These are phyloP conservation scores for Linnemannia hyalina DNA, from an alignment of 192 early-diverging fungal species.

Conservation along the genomic window DNA sequence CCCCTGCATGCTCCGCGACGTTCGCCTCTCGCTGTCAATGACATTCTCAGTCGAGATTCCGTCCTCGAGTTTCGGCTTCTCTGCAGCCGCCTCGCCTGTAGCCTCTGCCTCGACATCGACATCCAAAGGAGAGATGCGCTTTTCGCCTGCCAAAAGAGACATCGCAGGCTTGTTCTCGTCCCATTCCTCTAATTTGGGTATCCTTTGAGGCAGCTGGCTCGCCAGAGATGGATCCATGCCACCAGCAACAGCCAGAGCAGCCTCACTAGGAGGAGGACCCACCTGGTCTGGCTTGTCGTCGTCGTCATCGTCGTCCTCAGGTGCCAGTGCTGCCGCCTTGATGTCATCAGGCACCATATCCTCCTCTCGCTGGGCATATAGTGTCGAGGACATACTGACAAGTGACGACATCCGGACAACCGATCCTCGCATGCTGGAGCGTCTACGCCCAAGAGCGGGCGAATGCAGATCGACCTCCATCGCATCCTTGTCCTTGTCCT, in stretches of 20 bases:
- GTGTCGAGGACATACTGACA: slow-evolving; percentile 53
- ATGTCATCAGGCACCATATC: slow-evolving; percentile 32
- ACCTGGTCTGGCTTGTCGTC: slow-evolving; percentile 38
- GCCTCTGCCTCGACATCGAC: not conserved
- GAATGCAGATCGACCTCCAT: slow-evolving; percentile 55
- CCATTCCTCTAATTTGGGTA: slow-evolving; percentile 16
- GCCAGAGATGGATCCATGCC: slow-evolving; percentile 51
- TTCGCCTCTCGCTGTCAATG: slow-evolving; percentile 26
- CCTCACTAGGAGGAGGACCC: slow-evolving; percentile 48
- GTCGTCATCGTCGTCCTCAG: slow-evolving; percentile 50
- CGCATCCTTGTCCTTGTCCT: slow-evolving; percentile 17
- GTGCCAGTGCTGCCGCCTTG: slow-evolving; percentile 17
- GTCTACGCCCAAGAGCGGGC: slow-evolving; percentile 39
- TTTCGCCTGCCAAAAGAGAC: not conserved
- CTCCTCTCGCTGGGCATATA: slow-evolving; percentile 49
- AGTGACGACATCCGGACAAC: slow-evolving; percentile 50
- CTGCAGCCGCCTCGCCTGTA: not conserved
- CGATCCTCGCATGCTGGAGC: slow-evolving; percentile 54
- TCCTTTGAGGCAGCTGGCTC: slow-evolving; percentile 18
- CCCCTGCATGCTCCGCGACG: slow-evolving; percentile 35
- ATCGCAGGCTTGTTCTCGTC: not conserved
- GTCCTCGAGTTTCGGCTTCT: not conserved
- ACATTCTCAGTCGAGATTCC: slow-evolving; percentile 22
- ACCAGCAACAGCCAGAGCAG: slow-evolving; percentile 48
- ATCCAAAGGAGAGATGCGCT: slow-evolving; percentile 10